These are phyloP conservation scores for Lactarius evosmus DNA, from an alignment of 768 basidiomycete genomes.

Conservation along the genomic window DNA sequence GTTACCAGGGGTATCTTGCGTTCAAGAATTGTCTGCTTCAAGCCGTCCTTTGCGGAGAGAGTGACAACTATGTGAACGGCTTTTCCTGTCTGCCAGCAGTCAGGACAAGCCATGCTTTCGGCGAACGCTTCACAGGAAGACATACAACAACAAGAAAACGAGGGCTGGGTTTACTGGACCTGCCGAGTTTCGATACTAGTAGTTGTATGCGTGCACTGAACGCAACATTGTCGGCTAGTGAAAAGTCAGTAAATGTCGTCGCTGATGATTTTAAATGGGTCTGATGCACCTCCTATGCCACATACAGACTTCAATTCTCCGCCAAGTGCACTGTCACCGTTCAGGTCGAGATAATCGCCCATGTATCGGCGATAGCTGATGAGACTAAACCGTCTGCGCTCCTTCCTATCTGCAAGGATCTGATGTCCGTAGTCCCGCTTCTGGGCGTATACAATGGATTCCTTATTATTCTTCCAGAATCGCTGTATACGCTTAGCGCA, in stretches of 20 bases:
- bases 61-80: constrained; percentile 76
- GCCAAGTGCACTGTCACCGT: constrained; percentile 74
- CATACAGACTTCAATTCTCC: constrained; percentile 70
- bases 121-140: constrained; percentile 20
- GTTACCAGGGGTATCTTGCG: constrained; percentile 87
- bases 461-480: constrained; percentile 99
- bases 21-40: constrained; percentile 57
- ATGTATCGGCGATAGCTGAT: constrained; percentile 91
- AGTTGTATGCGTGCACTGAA: constrained; percentile 84
- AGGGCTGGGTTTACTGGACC: constrained; percentile 90
- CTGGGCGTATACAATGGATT: constrained; percentile 83
- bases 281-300: constrained; percentile 62
- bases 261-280: background rate
- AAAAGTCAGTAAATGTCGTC: background rate
- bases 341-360: constrained; percentile 94
- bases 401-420: constrained; percentile 86
- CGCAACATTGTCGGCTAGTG: constrained; percentile 68
- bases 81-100: constrained; percentile 63
- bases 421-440: constrained; percentile 94
- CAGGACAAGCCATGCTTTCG: background rate
- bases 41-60: constrained; percentile 55
- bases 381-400: constrained; percentile 88
- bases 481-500: constrained; percentile 93
- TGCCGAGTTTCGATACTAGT: constrained; percentile 76
- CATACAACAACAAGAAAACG: constrained; percentile 87